These are phyloP conservation scores for Pichia gijzeniarum DNA, from an alignment of 805 yeast species.

Conservation along the genomic window DNA sequence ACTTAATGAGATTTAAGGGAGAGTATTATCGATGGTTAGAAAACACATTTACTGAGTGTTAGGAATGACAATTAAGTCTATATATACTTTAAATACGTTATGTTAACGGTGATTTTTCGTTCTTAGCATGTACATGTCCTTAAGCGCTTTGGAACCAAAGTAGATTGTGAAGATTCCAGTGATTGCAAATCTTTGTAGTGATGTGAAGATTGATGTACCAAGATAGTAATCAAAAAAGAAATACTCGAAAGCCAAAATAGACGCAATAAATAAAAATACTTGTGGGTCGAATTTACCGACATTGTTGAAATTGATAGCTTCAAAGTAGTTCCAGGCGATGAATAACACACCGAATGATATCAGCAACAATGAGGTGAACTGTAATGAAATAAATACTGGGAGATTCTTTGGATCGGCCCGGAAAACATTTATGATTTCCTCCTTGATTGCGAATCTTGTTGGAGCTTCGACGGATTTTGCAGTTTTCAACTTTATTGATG, in stretches of 20 bases:
- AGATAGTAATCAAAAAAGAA: constrained; percentile 53
- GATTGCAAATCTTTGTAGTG: constrained; percentile 42
- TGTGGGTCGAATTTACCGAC: constrained; percentile 30
- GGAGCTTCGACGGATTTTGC: constrained; percentile 17
- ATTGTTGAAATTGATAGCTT: constrained; percentile 33
- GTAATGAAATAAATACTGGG: constrained; percentile 42
- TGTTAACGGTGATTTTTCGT: constrained; percentile 19
- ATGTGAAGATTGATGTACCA: constrained; percentile 53
- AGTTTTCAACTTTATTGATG: constrained; percentile 14
- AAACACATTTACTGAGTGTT: constrained; percentile 36
- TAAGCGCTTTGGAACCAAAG: constrained; percentile 62
- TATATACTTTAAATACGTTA: background rate
- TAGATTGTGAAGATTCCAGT: constrained; percentile 49
- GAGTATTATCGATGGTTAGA: constrained; percentile 52
- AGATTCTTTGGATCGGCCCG: constrained; percentile 47
- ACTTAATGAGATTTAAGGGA: constrained; percentile 26
- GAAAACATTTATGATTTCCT: constrained; percentile 63
- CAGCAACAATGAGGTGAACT: constrained; percentile 41
- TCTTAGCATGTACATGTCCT: constrained; percentile 30
- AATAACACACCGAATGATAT: constrained; percentile 37
- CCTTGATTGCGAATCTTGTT: constrained; percentile 40
- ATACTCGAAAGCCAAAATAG: constrained; percentile 45
- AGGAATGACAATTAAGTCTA: too few relatives aligned
- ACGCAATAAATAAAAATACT: constrained; percentile 33
- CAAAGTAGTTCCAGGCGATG: constrained; percentile 36